Conservation (phyloP, 192 early-diverging fungal genomes). For the Rhizophagus sp. region DNA sequence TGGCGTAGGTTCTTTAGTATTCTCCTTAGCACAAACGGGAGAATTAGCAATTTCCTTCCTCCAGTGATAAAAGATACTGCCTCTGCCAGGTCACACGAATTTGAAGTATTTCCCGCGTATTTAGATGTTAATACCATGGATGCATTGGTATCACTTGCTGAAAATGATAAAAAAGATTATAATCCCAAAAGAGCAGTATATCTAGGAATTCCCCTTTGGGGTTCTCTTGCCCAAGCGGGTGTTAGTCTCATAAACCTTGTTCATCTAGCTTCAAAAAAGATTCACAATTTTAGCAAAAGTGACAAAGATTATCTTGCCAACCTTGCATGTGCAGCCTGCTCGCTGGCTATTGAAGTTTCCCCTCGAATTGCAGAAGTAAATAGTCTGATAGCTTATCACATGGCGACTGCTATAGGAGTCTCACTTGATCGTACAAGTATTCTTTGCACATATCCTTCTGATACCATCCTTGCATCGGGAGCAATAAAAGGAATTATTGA, state of each 20-base stretch:
- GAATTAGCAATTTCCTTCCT: conserved; percentile 12
- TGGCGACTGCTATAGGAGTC: not conserved
- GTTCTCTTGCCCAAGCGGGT: not conserved
- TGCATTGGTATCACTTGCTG: not conserved
- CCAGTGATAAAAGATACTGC: not conserved
- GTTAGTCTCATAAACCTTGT: not conserved
- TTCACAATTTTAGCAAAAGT: conserved; percentile 5
- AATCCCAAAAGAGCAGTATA: not conserved
- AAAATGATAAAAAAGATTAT: not conserved
- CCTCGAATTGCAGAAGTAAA: conserved; percentile 11
- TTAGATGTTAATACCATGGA: not conserved
- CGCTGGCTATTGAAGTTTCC: not conserved
- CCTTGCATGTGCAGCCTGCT: not conserved
- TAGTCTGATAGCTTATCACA: no score
- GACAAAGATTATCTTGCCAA: conserved; percentile 2
- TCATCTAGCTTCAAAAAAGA: conserved; percentile 19
- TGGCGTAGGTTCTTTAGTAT: no score
- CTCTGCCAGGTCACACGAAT: not conserved
- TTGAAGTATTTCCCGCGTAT: not conserved
- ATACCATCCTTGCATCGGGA: conserved; percentile 2
- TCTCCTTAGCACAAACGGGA: not conserved
- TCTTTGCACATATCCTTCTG: conserved; percentile 26
- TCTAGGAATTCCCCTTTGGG: conserved; percentile 6
- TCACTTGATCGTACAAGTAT: conserved; percentile 14
- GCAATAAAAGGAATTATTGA: conserved; percentile 10